A percentile compares a stretch with the other conserved stretches of the same genome.
These are phyloP conservation scores for Aspergillus felis DNA, from an alignment of 2,329 filamentous ascomycete species.

Conservation along the genomic window DNA sequence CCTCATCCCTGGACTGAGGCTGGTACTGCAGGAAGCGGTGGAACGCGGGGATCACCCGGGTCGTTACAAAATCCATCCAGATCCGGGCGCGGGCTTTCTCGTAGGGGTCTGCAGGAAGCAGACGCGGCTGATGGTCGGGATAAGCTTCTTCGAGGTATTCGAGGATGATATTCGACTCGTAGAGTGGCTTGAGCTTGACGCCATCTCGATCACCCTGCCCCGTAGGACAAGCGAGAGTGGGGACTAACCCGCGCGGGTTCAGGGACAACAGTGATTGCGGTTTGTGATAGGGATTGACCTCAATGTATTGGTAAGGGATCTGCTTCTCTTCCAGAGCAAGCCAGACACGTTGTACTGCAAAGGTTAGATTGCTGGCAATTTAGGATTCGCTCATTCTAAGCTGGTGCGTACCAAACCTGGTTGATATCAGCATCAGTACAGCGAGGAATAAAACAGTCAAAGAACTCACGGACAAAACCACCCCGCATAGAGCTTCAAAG, in stretches of 20 bases:
- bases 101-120: slow-evolving; percentile 62
- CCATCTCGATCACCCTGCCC: slow-evolving; percentile 19
- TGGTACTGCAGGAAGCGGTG: slow-evolving; percentile 58
- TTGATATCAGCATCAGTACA: slow-evolving; percentile 1
- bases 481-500: slow-evolving; percentile 62
- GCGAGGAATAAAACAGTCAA: slow-evolving; percentile 1
- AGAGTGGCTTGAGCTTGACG: slow-evolving; percentile 61
- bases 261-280: slow-evolving; percentile 62
- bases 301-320: slow-evolving; percentile 70
- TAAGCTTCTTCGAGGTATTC: slow-evolving; percentile 75
- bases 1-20: slow-evolving; percentile 22
- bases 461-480: slow-evolving; percentile 63
- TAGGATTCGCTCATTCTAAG: too few species aligned
- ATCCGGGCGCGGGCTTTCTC: slow-evolving; percentile 62
- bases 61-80: slow-evolving; percentile 70
- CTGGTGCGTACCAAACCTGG: slow-evolving; percentile 30
- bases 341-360: slow-evolving; percentile 63
- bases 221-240: slow-evolving; percentile 53
- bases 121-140: slow-evolving; percentile 44
- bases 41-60: slow-evolving; percentile 64
- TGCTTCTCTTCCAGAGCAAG: slow-evolving; percentile 69
- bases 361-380: slow-evolving; percentile 1
- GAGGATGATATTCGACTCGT: slow-evolving; percentile 68
- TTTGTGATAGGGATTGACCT: slow-evolving; percentile 77
- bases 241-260: slow-evolving; percentile 72